phyloP scores from a whole-genome alignment of 1,284 basidiomycete genomes.

The Tetrapyrgos nigripes region DNA sequence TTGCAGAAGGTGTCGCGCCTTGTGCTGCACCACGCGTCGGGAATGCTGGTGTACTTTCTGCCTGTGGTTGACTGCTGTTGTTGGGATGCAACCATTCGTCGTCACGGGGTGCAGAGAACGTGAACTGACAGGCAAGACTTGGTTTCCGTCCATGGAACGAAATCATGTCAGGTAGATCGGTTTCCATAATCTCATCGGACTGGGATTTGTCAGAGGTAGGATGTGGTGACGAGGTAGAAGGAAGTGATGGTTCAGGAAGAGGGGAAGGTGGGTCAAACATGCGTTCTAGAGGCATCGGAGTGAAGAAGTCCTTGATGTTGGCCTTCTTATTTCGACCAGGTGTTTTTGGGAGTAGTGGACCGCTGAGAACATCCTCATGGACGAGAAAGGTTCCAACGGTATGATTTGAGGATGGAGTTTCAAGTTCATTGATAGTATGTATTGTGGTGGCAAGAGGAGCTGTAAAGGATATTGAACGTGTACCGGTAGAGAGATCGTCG shows the following conservation, averaged over 20 bases:
- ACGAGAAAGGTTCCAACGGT: slow-evolving; percentile 80
- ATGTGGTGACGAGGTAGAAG: slow-evolving; percentile 15
- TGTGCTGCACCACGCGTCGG: slow-evolving; percentile 38
- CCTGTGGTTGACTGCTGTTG: slow-evolving; percentile 37
- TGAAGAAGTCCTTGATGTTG: slow-evolving; percentile 82
- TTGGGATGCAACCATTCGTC: slow-evolving; percentile 35
- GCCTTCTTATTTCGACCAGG: slow-evolving; percentile 67
- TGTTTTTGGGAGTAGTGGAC: slow-evolving; percentile 66
- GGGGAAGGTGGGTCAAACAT: slow-evolving; percentile 94
- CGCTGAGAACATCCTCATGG: slow-evolving; percentile 68
- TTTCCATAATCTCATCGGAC: slow-evolving; percentile 43
- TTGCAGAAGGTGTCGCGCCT: slow-evolving; percentile 61
- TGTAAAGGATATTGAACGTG: slow-evolving; percentile 66
- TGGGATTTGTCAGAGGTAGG: slow-evolving; percentile 21
- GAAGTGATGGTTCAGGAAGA: slow-evolving; percentile 40
- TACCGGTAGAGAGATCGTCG: slow-evolving; percentile 44
- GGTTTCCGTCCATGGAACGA: slow-evolving; percentile 46
- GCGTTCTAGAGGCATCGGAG: slow-evolving; percentile 80
- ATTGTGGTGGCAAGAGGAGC: slow-evolving; percentile 62
- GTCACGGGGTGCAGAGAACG: slow-evolving; percentile 68
- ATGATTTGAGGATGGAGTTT: slow-evolving; percentile 33
- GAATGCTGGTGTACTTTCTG: slow-evolving; percentile 63
- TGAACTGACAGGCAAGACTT: slow-evolving; percentile 69
- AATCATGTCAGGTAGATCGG: slow-evolving; percentile 46
- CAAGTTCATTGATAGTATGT: slow-evolving; percentile 44